Percentiles rank a stretch among this genome's conserved stretches.
phyloP scores from a whole-genome alignment of 306 rosid species.

The Malus sylvestris region DNA sequence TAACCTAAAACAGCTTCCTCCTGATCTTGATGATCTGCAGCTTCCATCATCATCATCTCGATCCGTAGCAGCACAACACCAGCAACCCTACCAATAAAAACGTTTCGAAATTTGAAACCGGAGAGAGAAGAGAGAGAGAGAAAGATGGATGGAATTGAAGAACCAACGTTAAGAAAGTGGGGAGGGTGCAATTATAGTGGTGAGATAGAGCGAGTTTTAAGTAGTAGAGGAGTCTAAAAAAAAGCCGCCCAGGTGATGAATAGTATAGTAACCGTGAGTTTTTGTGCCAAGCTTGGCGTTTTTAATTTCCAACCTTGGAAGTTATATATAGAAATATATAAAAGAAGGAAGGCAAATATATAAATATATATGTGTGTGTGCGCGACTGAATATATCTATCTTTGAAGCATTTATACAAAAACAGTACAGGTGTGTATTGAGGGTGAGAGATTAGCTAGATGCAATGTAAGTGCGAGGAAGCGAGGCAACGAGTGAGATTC shows the following conservation, averaged over 20 bases:
- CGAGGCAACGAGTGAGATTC: slow-evolving; percentile 86
- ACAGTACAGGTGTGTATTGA: slow-evolving; percentile 12
- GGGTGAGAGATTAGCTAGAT: slow-evolving; percentile 24
- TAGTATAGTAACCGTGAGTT: slow-evolving; percentile 44
- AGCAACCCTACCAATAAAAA: not conserved
- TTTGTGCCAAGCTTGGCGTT: slow-evolving; percentile 40
- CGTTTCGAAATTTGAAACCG: not conserved
- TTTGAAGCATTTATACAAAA: not conserved
- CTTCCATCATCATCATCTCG: slow-evolving; percentile 27
- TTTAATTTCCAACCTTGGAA: slow-evolving; percentile 35
- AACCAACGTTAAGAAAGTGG: slow-evolving; percentile 15
- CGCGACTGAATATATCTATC: not conserved
- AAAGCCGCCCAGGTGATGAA: slow-evolving; percentile 27
- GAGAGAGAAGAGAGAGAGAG: not conserved
- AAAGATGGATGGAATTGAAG: not conserved
- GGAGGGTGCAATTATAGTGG: slow-evolving; percentile 28
- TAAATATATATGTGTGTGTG: not conserved
- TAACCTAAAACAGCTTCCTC: slow-evolving; percentile 11
- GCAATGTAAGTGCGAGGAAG: slow-evolving; percentile 60
- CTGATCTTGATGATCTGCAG: slow-evolving; percentile 23
- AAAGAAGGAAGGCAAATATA: not conserved
- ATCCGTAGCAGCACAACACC: not conserved
- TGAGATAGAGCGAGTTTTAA: slow-evolving; percentile 25
- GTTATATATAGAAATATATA: slow-evolving; percentile 31
- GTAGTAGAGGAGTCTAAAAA: slow-evolving; percentile 1